These are phyloP conservation scores for Penicillium waksmanii DNA, from an alignment of 495 filamentous ascomycete genomes.

Conservation along the genomic window DNA sequence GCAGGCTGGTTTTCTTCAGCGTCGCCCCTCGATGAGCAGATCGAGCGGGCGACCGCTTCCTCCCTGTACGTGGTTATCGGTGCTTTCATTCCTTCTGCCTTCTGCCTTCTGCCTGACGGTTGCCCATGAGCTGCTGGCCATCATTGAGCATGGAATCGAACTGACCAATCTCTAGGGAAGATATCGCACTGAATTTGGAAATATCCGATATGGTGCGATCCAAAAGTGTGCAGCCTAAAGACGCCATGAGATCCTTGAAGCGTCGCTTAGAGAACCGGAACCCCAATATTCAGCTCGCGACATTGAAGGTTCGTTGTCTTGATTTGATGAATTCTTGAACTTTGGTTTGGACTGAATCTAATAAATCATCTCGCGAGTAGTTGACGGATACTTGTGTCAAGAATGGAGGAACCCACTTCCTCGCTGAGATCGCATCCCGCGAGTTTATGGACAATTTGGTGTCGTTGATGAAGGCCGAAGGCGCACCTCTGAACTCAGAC, in stretches of 20 bases:
- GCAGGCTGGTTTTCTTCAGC: slow-evolving; percentile 89
- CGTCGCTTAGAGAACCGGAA: slow-evolving; percentile 93
- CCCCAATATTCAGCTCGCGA: slow-evolving; percentile 91
- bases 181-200: slow-evolving; percentile 94
- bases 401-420: slow-evolving; percentile 96
- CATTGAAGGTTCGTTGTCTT: slow-evolving; percentile 70
- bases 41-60: slow-evolving; percentile 90
- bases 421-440: slow-evolving; percentile 89
- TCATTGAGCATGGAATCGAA: neutral
- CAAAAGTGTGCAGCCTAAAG: slow-evolving; percentile 94
- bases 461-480: slow-evolving; percentile 81
- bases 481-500: slow-evolving; percentile 75
- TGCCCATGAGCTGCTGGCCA: neutral
- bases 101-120: neutral
- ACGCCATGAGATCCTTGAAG: slow-evolving; percentile 96
- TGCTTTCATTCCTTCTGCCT: slow-evolving; percentile 12
- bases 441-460: slow-evolving; percentile 98
- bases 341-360: slow-evolving; percentile 15
- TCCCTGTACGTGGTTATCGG: slow-evolving; percentile 68
- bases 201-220: slow-evolving; percentile 96
- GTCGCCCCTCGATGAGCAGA: slow-evolving; percentile 91
- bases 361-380: slow-evolving; percentile 33
- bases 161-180: slow-evolving; percentile 63
- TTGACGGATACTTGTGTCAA: slow-evolving; percentile 98
- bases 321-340: neutral